These are phyloP conservation scores for Zalaria obscura DNA, from an alignment of 2,329 filamentous ascomycete genomes.

Conservation along the genomic window DNA sequence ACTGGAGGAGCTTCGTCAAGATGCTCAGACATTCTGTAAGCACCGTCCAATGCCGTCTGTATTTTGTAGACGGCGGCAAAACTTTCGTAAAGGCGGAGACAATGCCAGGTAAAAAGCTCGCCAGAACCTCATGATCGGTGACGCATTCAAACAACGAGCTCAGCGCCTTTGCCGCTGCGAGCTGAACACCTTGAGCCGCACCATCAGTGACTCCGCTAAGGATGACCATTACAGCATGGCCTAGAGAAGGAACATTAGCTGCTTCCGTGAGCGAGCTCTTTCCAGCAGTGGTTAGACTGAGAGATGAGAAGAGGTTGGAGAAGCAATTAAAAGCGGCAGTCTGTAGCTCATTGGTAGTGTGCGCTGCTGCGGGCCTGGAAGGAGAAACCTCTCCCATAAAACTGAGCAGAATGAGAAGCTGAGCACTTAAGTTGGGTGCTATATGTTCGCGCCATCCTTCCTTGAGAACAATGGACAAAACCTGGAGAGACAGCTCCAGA, in stretches of 20 bases:
- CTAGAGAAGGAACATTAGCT: constrained; percentile 59
- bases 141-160: constrained; percentile 48
- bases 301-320: constrained; percentile 46
- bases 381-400: constrained; percentile 66
- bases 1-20: constrained; percentile 8
- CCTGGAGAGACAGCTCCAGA: constrained; percentile 64
- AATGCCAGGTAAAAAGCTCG: constrained; percentile 76
- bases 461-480: constrained; percentile 56
- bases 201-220: constrained; percentile 58
- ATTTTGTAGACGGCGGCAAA: constrained; percentile 52
- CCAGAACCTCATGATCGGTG: constrained; percentile 58
- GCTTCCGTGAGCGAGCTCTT: constrained; percentile 37
- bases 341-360: constrained; percentile 61
- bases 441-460: constrained; percentile 68
- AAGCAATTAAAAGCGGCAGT: constrained; percentile 59
- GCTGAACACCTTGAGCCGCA: constrained; percentile 51
- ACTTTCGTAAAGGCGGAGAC: constrained; percentile 69
- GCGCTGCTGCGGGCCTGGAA: constrained; percentile 33
- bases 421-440: constrained; percentile 58
- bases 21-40: constrained; percentile 28
- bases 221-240: constrained; percentile 68
- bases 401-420: constrained; percentile 72
- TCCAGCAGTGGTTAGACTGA: constrained; percentile 35
- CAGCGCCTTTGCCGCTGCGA: constrained; percentile 54
- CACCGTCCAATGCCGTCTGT: constrained; percentile 46